Base-by-base conservation (phyloP, 805 yeast genomes). In the Kuraishia capsulata region DNA sequence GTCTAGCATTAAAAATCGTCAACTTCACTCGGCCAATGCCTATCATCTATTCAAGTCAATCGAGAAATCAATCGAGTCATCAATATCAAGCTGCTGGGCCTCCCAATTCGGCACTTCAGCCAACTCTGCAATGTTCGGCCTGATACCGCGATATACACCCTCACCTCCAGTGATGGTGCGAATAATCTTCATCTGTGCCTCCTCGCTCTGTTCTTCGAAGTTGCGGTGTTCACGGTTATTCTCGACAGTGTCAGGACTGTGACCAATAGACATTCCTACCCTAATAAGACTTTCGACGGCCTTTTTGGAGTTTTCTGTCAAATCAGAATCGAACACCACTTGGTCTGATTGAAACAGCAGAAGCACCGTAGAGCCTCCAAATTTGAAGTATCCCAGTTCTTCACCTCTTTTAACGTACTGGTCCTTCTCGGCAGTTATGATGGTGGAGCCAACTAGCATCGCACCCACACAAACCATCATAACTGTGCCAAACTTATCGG, bases 361-460 rank as follows among this genome's bases (percentile, higher is more conserved):
- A 3, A 90, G 61, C 5, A 87, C 70, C 0, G 98, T 92, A 0
- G 95, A 84, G 0, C 98, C 98, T 11, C 98, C 98, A 62, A 90
- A 90, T 54, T 89, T 86, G 70, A 90, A 90, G 53, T 86, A 90
- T 0, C 98, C 98, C 20, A 90, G 59, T 50, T 90, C 97, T 32
- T 84, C 89, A 3, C 92, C 84, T 34, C 89, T 67, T 6, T 59
- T 49, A 3, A 90, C 67, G 0, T 38, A 29, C 33, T 76, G 76
- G 2, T 86, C 87, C 34, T 69, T 73, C 38, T 70, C 54, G 13
- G 78, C 80, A 0, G 90, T 79, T 21, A 90, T 56, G 0, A 87
- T 71, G 2, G 81, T 88, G 2, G 95, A 81, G 0, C 97, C 97
- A 2, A 90, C 98, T 97, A 90, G 88, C 97, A 92, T 90, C 0